A percentile compares a stretch with the other conserved stretches of the same genome.
These are phyloP conservation scores for Diplodia sapinea DNA, from an alignment of 2,329 filamentous ascomycete genomes.

Conservation along the genomic window DNA sequence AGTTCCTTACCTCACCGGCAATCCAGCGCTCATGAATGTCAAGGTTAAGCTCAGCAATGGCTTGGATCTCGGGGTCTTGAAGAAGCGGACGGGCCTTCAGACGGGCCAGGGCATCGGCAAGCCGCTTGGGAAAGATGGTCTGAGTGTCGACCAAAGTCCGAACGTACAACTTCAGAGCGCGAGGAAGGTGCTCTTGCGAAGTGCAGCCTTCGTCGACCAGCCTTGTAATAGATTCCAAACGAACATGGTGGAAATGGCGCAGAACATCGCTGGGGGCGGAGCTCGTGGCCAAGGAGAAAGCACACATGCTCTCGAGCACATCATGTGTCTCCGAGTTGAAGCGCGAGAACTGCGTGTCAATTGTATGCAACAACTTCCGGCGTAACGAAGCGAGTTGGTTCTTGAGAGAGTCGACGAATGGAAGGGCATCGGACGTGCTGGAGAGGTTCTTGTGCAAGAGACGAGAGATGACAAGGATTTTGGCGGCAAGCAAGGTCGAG, in stretches of 20 bases:
- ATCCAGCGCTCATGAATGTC: slow-evolving; percentile 83
- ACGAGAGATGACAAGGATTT: slow-evolving; percentile 72
- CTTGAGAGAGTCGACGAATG: slow-evolving; percentile 67
- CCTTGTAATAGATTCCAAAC: slow-evolving; percentile 70
- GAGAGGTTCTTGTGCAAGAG: slow-evolving; percentile 76
- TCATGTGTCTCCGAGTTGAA: slow-evolving; percentile 46
- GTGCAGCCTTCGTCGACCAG: slow-evolving; percentile 61
- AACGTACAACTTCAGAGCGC: slow-evolving; percentile 74
- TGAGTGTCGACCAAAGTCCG: slow-evolving; percentile 79
- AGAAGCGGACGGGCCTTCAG: slow-evolving; percentile 75
- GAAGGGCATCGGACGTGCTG: slow-evolving; percentile 54
- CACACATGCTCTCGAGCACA: slow-evolving; percentile 76
- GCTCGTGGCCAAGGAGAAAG: slow-evolving; percentile 81
- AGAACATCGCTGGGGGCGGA: slow-evolving; percentile 80
- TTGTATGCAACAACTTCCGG: slow-evolving; percentile 67
- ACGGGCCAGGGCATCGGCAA: slow-evolving; percentile 71
- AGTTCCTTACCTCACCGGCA: slow-evolving; percentile 79
- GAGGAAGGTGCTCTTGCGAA: slow-evolving; percentile 62
- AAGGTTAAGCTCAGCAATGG: slow-evolving; percentile 72
- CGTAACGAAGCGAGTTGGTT: slow-evolving; percentile 68
- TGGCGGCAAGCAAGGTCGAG: slow-evolving; percentile 64
- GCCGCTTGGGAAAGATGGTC: slow-evolving; percentile 71
- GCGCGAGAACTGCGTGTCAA: slow-evolving; percentile 60
- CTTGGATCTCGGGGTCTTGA: slow-evolving; percentile 69
- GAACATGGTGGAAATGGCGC: slow-evolving; percentile 75